Evolutionary conservation across 2,329 filamentous ascomycete species (phyloP), one percentile per base, ranked within the genome.

Genomic region (Mollisia scopiformis): DNA sequence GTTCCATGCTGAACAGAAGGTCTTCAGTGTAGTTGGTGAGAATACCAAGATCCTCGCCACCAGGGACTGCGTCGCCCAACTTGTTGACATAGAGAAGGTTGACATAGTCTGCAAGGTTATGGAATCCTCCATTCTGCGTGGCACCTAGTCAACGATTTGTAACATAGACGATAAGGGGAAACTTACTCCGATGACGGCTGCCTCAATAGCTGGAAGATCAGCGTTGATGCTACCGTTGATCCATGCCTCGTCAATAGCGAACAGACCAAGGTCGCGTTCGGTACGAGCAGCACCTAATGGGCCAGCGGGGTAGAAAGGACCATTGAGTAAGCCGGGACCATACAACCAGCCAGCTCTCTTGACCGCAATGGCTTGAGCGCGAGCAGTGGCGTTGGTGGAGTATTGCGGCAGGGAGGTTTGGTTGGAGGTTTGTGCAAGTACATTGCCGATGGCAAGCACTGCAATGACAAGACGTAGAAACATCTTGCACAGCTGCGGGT

Each of bases 1-100:
- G 73, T 62, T 80, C 76, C 79, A 82, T 82, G 3, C 78, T 78
- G 64, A 82, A 82, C 28, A 77, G 62, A 1, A 80, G 66, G 63
- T 82, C 80, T 55, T 78, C 73, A 0, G 79, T 81, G 59, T 77
- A 79, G 59, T 82, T 82, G 27, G 75, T 71, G 8, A 78, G 66
- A 10, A 78, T 73, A 13, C 80, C 75, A 30, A 71, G 67, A 43
- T 67, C 66, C 2, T 72, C 65, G 1, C 78, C 77, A 10, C 64
- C 66, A 0, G 78, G 76, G 5, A 77, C 68, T 0, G 76, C 69
- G 1, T 67, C 69, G 8, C 69, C 69, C 76, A 78, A 81, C 61
- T 80, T 72, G 10, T 71, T 72, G 14, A 77, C 62, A 63, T 82
- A 82, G 1, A 82, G 70, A 23, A 75, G 31, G 21, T 41, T 55